Percentiles rank a stretch among this genome's conserved stretches.
Evolutionary conservation across 495 filamentous ascomycete genomes (phyloP).

Genomic region (Lophiostoma macrostomum): DNA sequence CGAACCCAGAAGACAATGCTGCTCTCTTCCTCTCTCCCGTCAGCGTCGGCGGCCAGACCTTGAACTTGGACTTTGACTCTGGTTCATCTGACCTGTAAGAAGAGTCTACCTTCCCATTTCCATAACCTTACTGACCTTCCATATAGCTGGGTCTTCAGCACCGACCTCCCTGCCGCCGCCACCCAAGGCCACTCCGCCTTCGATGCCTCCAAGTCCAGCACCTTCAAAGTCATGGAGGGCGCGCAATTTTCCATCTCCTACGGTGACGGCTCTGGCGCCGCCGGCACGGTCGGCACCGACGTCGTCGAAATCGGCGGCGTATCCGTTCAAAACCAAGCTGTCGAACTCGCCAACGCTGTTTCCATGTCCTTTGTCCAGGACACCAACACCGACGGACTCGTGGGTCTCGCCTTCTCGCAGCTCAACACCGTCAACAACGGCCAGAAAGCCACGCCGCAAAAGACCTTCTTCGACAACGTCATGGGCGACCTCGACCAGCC

Average conservation of each 20-base stretch:
- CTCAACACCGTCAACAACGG: conserved; percentile 68
- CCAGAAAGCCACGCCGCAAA: conserved; percentile 48
- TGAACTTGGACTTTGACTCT: conserved; percentile 79
- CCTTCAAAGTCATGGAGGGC: conserved; percentile 47
- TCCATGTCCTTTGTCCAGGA: conserved; percentile 63
- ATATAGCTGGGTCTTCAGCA: conserved; percentile 73
- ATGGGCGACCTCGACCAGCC: conserved; percentile 60
- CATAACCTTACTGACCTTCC: background rate
- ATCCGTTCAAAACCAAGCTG: conserved; percentile 61
- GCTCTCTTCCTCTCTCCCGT: conserved; percentile 70
- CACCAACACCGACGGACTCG: conserved; percentile 63
- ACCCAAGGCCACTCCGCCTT: conserved; percentile 56
- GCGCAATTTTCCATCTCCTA: conserved; percentile 67
- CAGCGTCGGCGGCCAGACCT: conserved; percentile 66
- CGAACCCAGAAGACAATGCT: conserved; percentile 60
- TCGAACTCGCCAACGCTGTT: conserved; percentile 67
- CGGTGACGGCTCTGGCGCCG: conserved; percentile 67
- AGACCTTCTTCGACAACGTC: conserved; percentile 82
- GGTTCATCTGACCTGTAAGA: conserved; percentile 79
- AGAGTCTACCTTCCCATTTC: conserved; percentile 7
- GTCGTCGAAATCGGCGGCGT: conserved; percentile 71
- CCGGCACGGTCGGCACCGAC: conserved; percentile 68
- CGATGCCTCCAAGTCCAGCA: conserved; percentile 59
- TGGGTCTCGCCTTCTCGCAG: conserved; percentile 71
- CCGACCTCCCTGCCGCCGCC: conserved; percentile 49